phyloP scores from a whole-genome alignment of 345 rosid genomes.

The Dipteronia sinensis region DNA sequence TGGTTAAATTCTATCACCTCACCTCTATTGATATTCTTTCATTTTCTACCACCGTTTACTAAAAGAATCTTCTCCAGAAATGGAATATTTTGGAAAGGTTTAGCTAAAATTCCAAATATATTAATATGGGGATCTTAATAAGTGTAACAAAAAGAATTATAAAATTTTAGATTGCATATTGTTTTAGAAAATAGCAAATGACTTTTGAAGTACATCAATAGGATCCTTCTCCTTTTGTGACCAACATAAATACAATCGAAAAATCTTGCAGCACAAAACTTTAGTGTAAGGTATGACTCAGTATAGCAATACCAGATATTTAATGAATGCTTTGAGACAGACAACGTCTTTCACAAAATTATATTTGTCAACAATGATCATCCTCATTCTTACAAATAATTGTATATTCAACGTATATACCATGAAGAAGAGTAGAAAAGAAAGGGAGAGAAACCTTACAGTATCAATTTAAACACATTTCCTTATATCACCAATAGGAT shows the following conservation, averaged over 20 bases:
- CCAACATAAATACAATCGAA: not conserved
- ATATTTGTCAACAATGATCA: not conserved
- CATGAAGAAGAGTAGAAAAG: not conserved
- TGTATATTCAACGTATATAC: not conserved
- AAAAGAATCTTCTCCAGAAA: not conserved
- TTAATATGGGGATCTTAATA: not conserved
- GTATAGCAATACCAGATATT: not conserved
- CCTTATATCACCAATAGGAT: not conserved
- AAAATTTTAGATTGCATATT: not conserved
- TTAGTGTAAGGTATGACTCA: not conserved
- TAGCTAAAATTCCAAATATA: not conserved
- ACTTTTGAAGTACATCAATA: not conserved
- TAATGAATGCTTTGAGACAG: not conserved
- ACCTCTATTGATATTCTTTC: not conserved
- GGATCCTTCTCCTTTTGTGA: not conserved
- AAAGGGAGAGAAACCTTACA: not conserved
- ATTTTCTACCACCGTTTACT: not conserved
- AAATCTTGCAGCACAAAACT: not conserved
- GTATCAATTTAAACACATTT: not conserved
- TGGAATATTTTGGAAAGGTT: not conserved
- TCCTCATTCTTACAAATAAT: not conserved
- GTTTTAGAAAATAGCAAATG: not conserved
- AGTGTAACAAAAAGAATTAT: not conserved
- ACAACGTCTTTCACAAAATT: not conserved
- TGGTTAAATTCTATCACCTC: not conserved